Evolutionary conservation across 352 stramenopile species (phyloP), one percentile per base, ranked within the genome.

Genomic region (Globisporangium acanthophoron): DNA sequence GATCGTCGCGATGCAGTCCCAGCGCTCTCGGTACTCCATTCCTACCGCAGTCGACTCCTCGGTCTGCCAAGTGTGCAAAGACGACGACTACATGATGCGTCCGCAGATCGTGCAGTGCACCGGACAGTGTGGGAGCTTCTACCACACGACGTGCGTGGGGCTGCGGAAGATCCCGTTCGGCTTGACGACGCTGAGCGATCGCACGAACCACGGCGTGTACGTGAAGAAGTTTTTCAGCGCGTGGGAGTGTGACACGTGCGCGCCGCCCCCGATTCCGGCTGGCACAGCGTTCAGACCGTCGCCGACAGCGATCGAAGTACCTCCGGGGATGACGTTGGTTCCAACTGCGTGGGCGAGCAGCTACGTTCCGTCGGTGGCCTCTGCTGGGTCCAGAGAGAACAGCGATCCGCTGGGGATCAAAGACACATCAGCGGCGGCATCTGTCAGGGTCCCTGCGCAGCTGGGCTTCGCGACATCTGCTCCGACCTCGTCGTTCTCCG

Each of bases 11-110:
- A 72, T 92, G 64, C 81, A 92, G 54, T 90, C 81, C 5, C 72
- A 88, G 46, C 64, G 78, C 3, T 77, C 62, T 15, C 68, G 70
- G 3, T 86, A 88, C 47, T 73, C 76, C 11, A 77, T 61, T 5
- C 63, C 74, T 9, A 74, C 74, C 1, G 50, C 60, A 1, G 43
- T 58, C 4, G 62, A 78, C 39, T 59, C 64, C 20, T 70, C 64
- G 12, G 24, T 81, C 13, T 94, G 84, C 56, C 47, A 62, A 18
- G 64, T 71, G 1, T 94, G 84, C 67, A 80, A 83, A 13, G 80
- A 92, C 48, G 84, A 94, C 35, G 84, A 94, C 69, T 92, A 88
- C 62, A 85, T 92, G 76, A 88, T 85, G 70, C 76, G 84, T 1
- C 70, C 84, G 5, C 84, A 94, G 58, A 63, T 94, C 47, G 78